phyloP scores from a whole-genome alignment of 805 yeast species.

The Lachancea thermotolerans region DNA sequence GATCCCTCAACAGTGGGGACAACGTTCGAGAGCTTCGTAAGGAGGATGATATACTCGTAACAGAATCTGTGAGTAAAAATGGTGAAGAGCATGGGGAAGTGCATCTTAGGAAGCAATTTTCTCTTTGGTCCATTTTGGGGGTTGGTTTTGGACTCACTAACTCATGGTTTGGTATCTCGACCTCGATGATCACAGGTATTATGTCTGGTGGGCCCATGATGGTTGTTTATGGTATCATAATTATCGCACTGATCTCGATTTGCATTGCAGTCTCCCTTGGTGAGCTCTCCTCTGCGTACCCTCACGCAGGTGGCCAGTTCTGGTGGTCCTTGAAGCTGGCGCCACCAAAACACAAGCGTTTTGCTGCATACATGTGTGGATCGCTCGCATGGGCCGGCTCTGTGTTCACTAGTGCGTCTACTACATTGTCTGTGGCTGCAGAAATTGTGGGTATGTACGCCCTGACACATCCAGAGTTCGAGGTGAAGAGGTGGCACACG shows the following conservation, averaged over 20 bases:
- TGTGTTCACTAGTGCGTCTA: conserved; percentile 57
- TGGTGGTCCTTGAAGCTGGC: conserved; percentile 55
- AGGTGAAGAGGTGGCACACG: conserved; percentile 48
- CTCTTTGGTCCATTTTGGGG: conserved; percentile 46
- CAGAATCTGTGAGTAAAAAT: background rate
- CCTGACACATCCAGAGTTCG: conserved; percentile 29
- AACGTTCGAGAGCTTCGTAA: conserved; percentile 2
- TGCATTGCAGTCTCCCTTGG: conserved; percentile 47
- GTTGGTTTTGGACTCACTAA: conserved; percentile 59
- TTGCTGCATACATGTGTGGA: conserved; percentile 55
- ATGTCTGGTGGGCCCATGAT: conserved; percentile 55
- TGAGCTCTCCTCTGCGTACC: conserved; percentile 50
- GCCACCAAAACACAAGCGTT: conserved; percentile 37
- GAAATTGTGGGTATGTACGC: conserved; percentile 48
- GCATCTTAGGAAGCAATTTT: conserved; percentile 36
- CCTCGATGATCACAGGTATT: conserved; percentile 51
- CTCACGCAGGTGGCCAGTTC: conserved; percentile 61
- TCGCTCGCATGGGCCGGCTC: conserved; percentile 61
- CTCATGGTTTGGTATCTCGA: conserved; percentile 61
- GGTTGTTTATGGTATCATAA: conserved; percentile 51
- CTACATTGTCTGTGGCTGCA: conserved; percentile 50
- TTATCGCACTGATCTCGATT: conserved; percentile 43
- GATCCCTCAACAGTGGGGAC: background rate
- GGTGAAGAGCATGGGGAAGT: conserved; percentile 20
- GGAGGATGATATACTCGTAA: conserved; percentile 3